Conservation (phyloP, 148 eudicot genomes). For the Selenicereus undatus region DNA sequence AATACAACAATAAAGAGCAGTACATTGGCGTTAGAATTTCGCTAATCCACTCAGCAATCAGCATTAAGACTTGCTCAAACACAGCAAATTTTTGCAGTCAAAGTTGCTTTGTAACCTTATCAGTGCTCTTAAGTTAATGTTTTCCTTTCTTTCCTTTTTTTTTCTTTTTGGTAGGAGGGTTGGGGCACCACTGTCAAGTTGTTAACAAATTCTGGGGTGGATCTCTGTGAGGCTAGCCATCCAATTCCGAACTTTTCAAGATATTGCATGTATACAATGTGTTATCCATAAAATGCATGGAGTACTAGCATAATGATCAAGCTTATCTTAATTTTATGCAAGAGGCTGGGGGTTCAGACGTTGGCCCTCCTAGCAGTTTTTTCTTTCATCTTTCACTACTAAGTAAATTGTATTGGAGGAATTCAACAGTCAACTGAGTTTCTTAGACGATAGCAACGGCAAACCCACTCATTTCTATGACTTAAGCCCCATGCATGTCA, state of each 20-base stretch:
- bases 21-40: not conserved
- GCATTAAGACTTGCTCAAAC: not conserved
- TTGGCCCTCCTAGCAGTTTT: too few species aligned
- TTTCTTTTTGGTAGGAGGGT: not conserved
- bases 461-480: not conserved
- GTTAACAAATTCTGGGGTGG: too few species aligned
- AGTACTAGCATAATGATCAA: too few species aligned
- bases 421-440: not conserved
- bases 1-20: not conserved
- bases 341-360: too few species aligned
- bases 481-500: not conserved
- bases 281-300: too few species aligned
- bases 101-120: not conserved
- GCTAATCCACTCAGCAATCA: not conserved
- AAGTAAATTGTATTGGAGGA: not conserved
- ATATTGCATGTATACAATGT: too few species aligned
- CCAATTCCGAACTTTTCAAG: too few species aligned
- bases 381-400: too few species aligned
- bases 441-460: too few species aligned
- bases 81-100: too few species aligned
- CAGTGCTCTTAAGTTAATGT: not conserved
- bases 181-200: not conserved
- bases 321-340: too few species aligned
- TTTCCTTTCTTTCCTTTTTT: not conserved
- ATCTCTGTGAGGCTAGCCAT: too few species aligned